A percentile compares a stretch with the other conserved stretches of the same genome.
These are phyloP conservation scores for Pelargonium myrrhifolium DNA, from an alignment of 441 rosid species.

Conservation along the genomic window DNA sequence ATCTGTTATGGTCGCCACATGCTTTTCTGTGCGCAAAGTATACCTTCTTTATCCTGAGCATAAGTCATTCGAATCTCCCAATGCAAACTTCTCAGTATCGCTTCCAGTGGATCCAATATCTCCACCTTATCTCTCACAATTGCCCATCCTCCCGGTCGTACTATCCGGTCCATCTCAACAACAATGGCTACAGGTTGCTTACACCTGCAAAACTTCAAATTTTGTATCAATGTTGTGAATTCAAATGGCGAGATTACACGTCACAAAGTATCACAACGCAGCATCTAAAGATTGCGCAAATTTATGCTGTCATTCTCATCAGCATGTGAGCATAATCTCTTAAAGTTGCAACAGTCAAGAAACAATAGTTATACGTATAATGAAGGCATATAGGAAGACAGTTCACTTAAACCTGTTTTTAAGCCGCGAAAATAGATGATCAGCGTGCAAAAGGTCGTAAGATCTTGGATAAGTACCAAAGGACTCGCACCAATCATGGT, in stretches of 20 bases:
- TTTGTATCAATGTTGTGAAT: too few relatives aligned
- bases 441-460: slow-evolving; percentile 92
- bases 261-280: too few relatives aligned
- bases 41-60: slow-evolving; percentile 69
- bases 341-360: neutral
- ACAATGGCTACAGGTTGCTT: slow-evolving; percentile 39
- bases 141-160: slow-evolving; percentile 77
- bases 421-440: slow-evolving; percentile 81
- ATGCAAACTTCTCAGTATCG: slow-evolving; percentile 47
- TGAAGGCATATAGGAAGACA: neutral
- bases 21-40: slow-evolving; percentile 68
- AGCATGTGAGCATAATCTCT: too few relatives aligned
- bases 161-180: slow-evolving; percentile 75
- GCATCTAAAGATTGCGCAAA: too few relatives aligned
- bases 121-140: slow-evolving; percentile 61
- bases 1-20: slow-evolving; percentile 44
- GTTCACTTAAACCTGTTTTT: slow-evolving; percentile 46
- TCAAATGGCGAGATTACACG: too few relatives aligned
- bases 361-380: neutral
- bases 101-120: slow-evolving; percentile 52
- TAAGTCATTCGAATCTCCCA: slow-evolving; percentile 80
- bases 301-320: too few relatives aligned
- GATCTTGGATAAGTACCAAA: slow-evolving; percentile 91
- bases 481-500: slow-evolving; percentile 96
- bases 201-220: slow-evolving; percentile 41